Percentiles rank a stretch among this genome's conserved stretches.
phyloP scores from a whole-genome alignment of 352 stramenopile genomes.

The Thalassiosira livingstoniorum region DNA sequence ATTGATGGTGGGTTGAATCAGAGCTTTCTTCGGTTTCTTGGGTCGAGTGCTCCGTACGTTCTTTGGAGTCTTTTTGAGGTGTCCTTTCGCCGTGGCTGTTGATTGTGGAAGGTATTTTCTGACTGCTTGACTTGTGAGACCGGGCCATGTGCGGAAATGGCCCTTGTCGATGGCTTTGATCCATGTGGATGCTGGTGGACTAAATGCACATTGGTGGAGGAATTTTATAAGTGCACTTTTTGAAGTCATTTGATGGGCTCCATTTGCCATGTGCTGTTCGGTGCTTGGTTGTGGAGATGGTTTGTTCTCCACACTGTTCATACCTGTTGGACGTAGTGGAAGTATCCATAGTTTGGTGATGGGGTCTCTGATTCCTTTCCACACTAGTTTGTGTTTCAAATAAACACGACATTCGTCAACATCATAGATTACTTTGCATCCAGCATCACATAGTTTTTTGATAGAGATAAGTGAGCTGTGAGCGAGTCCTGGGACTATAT shows the following conservation, averaged over 20 bases:
- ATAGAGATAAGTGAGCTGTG: slow-evolving; percentile 33
- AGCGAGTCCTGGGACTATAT: slow-evolving; percentile 39
- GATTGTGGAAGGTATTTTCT: neutral
- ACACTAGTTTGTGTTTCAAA: slow-evolving; percentile 7
- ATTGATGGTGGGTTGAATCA: no score
- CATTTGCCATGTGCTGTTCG: neutral
- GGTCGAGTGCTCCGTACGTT: neutral
- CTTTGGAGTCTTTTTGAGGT: neutral
- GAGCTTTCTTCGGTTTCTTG: no score
- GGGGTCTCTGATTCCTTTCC: slow-evolving; percentile 7
- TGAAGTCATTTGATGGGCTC: neutral
- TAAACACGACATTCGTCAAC: neutral
- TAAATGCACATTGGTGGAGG: neutral
- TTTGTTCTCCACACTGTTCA: neutral
- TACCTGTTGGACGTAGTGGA: neutral
- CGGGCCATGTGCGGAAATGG: neutral
- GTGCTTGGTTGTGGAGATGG: neutral
- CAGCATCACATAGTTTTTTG: slow-evolving; percentile 25
- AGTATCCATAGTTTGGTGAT: slow-evolving; percentile 4
- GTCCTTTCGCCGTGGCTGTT: neutral
- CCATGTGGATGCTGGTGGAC: neutral
- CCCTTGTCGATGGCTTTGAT: neutral
- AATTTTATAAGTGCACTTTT: neutral
- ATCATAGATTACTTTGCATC: slow-evolving; percentile 43
- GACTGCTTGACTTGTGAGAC: neutral